phyloP scores from a whole-genome alignment of 2,329 filamentous ascomycete genomes.

The Fusarium tupiense region DNA sequence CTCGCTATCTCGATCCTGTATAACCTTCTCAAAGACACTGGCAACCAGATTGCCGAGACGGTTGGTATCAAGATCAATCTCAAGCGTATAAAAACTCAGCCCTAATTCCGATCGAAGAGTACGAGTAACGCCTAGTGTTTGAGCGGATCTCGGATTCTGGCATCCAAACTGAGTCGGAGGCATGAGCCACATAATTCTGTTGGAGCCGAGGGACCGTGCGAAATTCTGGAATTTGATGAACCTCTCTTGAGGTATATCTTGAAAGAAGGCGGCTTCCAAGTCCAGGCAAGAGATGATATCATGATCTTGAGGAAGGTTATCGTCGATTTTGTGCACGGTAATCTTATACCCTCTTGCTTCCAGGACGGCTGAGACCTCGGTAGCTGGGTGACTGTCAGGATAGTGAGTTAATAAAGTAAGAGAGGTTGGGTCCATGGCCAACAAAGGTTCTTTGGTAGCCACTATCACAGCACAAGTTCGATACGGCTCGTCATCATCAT shows the following conservation, averaged over 20 bases:
- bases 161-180: slow-evolving; percentile 1
- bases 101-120: slow-evolving; percentile 14
- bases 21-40: background rate
- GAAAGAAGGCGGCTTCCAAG: slow-evolving; percentile 11
- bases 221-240: background rate
- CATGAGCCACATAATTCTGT: background rate
- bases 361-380: background rate
- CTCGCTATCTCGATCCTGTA: background rate
- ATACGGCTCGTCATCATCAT: slow-evolving; percentile 11
- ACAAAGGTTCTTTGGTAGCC: background rate
- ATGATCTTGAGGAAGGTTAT: background rate
- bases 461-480: slow-evolving; percentile 3
- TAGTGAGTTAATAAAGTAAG: background rate
- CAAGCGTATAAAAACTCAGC: slow-evolving; percentile 5
- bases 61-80: background rate
- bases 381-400: background rate
- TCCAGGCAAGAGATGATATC: slow-evolving; percentile 8
- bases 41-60: background rate
- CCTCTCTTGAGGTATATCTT: background rate
- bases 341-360: too few species aligned
- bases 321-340: too few species aligned
- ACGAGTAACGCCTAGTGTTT: slow-evolving; percentile 1
- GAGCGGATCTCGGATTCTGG: background rate
- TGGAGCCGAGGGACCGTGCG: background rate
- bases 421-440: background rate